phyloP scores from a whole-genome alignment of 2,329 filamentous ascomycete genomes.

The Emergomyces africanus region DNA sequence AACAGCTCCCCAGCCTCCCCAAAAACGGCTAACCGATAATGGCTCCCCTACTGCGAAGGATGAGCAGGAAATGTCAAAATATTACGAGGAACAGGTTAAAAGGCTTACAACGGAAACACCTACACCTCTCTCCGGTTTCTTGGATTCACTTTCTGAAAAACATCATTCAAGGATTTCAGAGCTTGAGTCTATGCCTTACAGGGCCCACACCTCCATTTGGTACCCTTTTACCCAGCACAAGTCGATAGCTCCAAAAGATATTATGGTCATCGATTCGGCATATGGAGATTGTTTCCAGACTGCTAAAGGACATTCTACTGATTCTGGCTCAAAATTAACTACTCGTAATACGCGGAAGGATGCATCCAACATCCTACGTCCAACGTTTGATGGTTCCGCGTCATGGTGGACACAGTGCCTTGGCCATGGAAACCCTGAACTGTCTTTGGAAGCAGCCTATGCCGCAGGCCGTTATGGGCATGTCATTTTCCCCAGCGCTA shows the following conservation, averaged over 20 bases:
- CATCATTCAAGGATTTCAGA: conserved; percentile 46
- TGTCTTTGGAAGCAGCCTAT: conserved; percentile 64
- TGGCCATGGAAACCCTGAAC: conserved; percentile 60
- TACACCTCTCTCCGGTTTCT: conserved; percentile 31
- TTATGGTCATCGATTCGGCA: conserved; percentile 68
- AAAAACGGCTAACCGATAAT: conserved; percentile 18
- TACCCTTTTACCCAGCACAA: conserved; percentile 80
- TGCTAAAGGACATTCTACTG: conserved; percentile 17
- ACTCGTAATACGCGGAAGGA: background rate
- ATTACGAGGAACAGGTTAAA: conserved; percentile 44
- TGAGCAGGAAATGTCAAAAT: conserved; percentile 44
- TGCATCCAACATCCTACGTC: conserved; percentile 35
- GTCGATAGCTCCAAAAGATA: conserved; percentile 46
- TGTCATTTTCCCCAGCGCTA: conserved; percentile 71
- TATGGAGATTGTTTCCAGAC: conserved; percentile 68
- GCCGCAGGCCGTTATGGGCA: conserved; percentile 76
- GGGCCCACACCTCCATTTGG: conserved; percentile 59
- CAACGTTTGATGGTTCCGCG: conserved; percentile 71
- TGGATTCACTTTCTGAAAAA: conserved; percentile 39
- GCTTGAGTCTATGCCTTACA: conserved; percentile 48
- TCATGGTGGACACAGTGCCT: conserved; percentile 90
- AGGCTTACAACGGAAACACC: conserved; percentile 8
- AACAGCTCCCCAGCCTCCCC: conserved; percentile 47
- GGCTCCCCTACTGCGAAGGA: conserved; percentile 33
- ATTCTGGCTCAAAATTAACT: conserved; percentile 8